Evolutionary conservation across 2,329 filamentous ascomycete species (phyloP).

Genomic region (Xylaria hypoxylon): DNA sequence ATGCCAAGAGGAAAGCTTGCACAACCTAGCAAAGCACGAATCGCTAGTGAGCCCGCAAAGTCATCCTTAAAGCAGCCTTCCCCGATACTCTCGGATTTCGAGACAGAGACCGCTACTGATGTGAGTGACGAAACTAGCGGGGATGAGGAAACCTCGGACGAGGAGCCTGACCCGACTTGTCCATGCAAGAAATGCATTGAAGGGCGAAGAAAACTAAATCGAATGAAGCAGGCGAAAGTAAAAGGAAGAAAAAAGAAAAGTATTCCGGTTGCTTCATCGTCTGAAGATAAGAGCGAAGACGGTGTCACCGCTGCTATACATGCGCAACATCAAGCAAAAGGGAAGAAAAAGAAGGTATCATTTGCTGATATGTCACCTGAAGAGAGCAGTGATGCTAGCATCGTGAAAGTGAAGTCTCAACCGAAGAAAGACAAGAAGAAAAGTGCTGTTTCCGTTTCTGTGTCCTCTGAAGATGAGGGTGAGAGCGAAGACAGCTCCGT

Average conservation of each 20-base stretch:
- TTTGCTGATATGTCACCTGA: constrained; percentile 33
- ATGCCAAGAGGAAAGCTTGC: constrained; percentile 57
- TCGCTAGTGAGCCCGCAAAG: constrained; percentile 47
- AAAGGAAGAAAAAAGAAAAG: constrained; percentile 24
- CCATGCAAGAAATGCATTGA: constrained; percentile 50
- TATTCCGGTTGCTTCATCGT: constrained; percentile 9
- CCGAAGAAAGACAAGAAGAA: constrained; percentile 19
- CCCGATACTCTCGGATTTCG: constrained; percentile 16
- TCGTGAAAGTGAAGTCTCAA: background rate
- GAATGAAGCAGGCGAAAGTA: constrained; percentile 45
- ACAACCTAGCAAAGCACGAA: constrained; percentile 38
- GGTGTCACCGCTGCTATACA: constrained; percentile 18
- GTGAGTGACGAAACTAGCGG: constrained; percentile 37
- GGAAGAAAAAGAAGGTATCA: constrained; percentile 26
- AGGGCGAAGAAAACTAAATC: constrained; percentile 46
- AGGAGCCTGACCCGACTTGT: constrained; percentile 54
- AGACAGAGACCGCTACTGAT: constrained; percentile 40
- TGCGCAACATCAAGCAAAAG: constrained; percentile 24
- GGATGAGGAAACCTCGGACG: constrained; percentile 36
- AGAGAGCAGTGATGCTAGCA: constrained; percentile 15
- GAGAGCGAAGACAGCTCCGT: constrained; percentile 5
- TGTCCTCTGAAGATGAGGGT: constrained; percentile 12
- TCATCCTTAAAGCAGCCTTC: constrained; percentile 46
- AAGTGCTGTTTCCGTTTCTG: background rate
- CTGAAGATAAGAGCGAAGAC: constrained; percentile 30